These are phyloP conservation scores for Macrophomina phaseolina DNA, from an alignment of 2,329 filamentous ascomycete species.

Conservation along the genomic window DNA sequence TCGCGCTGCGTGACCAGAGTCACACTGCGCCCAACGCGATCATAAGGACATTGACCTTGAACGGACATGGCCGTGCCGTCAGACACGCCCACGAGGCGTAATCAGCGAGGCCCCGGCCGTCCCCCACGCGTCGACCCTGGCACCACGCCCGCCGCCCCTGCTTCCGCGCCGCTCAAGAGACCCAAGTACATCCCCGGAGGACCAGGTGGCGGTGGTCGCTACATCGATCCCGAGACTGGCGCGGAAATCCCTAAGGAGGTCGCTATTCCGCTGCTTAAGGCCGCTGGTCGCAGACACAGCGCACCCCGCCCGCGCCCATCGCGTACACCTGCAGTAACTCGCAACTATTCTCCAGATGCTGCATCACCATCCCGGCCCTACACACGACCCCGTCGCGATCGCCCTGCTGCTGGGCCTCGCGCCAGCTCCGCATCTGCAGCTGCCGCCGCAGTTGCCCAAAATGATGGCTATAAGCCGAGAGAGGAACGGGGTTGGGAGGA, in stretches of 20 bases:
- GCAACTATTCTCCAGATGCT: slow-evolving; percentile 35
- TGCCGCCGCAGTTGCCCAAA: slow-evolving; percentile 85
- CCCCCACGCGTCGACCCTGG: slow-evolving; percentile 22
- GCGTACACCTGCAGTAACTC: slow-evolving; percentile 56
- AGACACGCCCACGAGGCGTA: slow-evolving; percentile 26
- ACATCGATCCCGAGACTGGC: slow-evolving; percentile 71
- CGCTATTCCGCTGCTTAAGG: slow-evolving; percentile 26
- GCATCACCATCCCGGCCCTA: slow-evolving; percentile 41
- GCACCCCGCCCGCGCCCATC: slow-evolving; percentile 25
- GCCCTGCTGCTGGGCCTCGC: slow-evolving; percentile 62
- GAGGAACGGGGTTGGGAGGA: slow-evolving; percentile 98
- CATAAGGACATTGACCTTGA: slow-evolving; percentile 1
- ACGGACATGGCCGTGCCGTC: slow-evolving; percentile 24
- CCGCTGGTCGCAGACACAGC: slow-evolving; percentile 23
- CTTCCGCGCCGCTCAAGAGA: slow-evolving; percentile 52
- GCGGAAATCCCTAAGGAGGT: slow-evolving; percentile 50
- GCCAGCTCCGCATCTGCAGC: slow-evolving; percentile 85
- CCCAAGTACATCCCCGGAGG: slow-evolving; percentile 80
- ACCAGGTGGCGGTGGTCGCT: slow-evolving; percentile 83
- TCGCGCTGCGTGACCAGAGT: slow-evolving; percentile 26
- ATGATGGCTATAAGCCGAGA: slow-evolving; percentile 94
- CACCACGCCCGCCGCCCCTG: slow-evolving; percentile 35
- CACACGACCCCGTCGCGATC: slow-evolving; percentile 47
- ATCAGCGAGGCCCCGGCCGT: slow-evolving; percentile 24
- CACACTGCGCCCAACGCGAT: slow-evolving; percentile 23